Conservation (phyloP, 2,329 filamentous ascomycete genomes). For the Trichoderma citrinoviride region DNA sequence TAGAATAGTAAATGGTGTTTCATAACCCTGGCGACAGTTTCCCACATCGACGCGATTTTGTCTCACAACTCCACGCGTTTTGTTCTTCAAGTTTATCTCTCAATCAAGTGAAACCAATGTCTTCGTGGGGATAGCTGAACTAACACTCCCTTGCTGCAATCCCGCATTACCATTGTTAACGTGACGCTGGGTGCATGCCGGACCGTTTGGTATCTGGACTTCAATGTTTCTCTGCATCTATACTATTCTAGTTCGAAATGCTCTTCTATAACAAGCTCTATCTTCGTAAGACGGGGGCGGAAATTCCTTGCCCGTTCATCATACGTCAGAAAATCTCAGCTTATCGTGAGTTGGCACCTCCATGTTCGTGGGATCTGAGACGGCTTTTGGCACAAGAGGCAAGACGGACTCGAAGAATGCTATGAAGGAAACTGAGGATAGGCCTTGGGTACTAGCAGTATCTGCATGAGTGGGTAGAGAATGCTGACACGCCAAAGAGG, state of each 20-base stretch:
- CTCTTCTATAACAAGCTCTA: too few relatives aligned
- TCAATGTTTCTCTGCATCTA: not conserved
- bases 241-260: too few relatives aligned
- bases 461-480: conserved; percentile 25
- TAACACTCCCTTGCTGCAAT: not conserved
- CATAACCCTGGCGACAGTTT: not conserved
- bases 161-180: not conserved
- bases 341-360: too few relatives aligned
- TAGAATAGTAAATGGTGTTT: too few relatives aligned
- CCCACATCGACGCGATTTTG: not conserved
- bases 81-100: not conserved
- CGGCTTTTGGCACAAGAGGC: not conserved
- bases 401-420: not conserved
- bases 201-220: not conserved
- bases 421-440: not conserved
- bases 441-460: too few relatives aligned
- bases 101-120: not conserved
- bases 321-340: too few relatives aligned
- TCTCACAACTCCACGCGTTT: not conserved
- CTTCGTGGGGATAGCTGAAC: not conserved
- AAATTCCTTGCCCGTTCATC: too few relatives aligned
- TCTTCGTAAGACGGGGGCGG: too few relatives aligned
- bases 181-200: not conserved
- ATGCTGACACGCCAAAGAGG: conserved; percentile 15
- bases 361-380: not conserved